Evolutionary conservation across 2,329 filamentous ascomycete genomes (phyloP), one percentile per base, ranked within the genome.

Genomic region (Aspergillus melleus): DNA sequence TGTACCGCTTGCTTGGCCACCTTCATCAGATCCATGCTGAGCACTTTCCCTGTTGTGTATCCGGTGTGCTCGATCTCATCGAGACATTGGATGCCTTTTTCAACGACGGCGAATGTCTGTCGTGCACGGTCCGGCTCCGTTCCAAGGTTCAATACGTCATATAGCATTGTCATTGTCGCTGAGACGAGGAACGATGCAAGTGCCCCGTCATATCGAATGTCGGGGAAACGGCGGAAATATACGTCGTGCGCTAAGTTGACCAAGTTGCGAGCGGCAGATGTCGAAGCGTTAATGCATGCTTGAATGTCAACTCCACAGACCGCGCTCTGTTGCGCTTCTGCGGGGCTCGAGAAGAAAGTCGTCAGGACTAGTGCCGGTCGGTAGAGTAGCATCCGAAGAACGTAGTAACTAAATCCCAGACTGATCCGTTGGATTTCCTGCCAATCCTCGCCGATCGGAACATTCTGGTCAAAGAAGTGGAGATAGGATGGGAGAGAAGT

Each of bases 21-120:
- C 42, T 61, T 64, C 63, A 65, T 60, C n/a, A 65, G 14, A 24
- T 65, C 63, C 53, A 64, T 26, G 19, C 63, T 64, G 2, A 64
- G 4, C 8, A 55, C 55, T 30, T 65, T 65, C 0, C 61, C 61
- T 1, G 60, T 58, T 1, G 53, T 62, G 9, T 59, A 59, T 8
- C 63, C 63, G 0, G 58, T 47, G 44, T 62, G 63, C n/a, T 64
- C 55, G 4, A 65, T 59, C 20, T 65, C 52, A 36, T 65, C 63
- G 1, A 65, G 52, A 26, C 63, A 65, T 6, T 56, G 19, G 11
- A 65, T 62, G 6, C 57, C 63, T 8, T 52, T 55, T 11, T 65
- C 60, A 8, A 65, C 61, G 2, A 55, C 49, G 9, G 57, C 53
- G 20, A 64, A 64, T 2, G 55, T 62, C 22, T 60, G 42, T 12